phyloP scores from a whole-genome alignment of 768 basidiomycete species.

The Albatrellus ellisii region DNA sequence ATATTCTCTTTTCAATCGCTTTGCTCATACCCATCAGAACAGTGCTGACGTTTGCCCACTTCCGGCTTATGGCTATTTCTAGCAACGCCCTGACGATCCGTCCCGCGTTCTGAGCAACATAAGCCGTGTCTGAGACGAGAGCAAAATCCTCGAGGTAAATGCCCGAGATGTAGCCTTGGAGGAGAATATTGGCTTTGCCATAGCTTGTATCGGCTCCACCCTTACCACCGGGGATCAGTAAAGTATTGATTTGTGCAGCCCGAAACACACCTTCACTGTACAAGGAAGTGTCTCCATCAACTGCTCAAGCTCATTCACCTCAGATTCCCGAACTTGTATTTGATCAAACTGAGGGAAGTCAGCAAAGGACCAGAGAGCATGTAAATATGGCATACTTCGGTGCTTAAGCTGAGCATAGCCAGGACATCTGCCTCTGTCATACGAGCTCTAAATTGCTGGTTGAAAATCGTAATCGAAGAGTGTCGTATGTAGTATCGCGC shows the following conservation, averaged over 20 bases:
- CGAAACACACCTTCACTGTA: slow-evolving; percentile 50
- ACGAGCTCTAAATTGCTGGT: slow-evolving; percentile 53
- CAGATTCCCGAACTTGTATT: slow-evolving; percentile 86
- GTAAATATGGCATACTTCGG: slow-evolving; percentile 47
- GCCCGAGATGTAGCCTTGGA: slow-evolving; percentile 83
- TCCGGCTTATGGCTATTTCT: slow-evolving; percentile 86
- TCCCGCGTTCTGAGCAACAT: slow-evolving; percentile 88
- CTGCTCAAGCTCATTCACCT: slow-evolving; percentile 67
- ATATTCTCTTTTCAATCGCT: slow-evolving; percentile 81
- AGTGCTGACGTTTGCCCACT: slow-evolving; percentile 75
- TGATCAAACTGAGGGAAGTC: slow-evolving; percentile 64
- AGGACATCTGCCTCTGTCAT: slow-evolving; percentile 95
- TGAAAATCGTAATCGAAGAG: slow-evolving; percentile 80
- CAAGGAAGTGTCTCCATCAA: slow-evolving; percentile 65
- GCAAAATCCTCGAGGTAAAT: slow-evolving; percentile 87
- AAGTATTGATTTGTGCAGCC: neutral
- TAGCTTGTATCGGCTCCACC: slow-evolving; percentile 49
- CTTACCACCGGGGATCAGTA: slow-evolving; percentile 22
- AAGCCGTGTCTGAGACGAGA: slow-evolving; percentile 87
- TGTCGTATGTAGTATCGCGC: slow-evolving; percentile 92
- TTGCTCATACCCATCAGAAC: slow-evolving; percentile 88
- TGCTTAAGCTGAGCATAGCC: slow-evolving; percentile 75
- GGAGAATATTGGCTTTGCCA: slow-evolving; percentile 89
- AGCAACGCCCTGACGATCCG: slow-evolving; percentile 90
- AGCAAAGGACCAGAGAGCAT: slow-evolving; percentile 1